These are phyloP conservation scores for Heliocybe sulcata DNA, from an alignment of 1,284 basidiomycete species.

Conservation along the genomic window DNA sequence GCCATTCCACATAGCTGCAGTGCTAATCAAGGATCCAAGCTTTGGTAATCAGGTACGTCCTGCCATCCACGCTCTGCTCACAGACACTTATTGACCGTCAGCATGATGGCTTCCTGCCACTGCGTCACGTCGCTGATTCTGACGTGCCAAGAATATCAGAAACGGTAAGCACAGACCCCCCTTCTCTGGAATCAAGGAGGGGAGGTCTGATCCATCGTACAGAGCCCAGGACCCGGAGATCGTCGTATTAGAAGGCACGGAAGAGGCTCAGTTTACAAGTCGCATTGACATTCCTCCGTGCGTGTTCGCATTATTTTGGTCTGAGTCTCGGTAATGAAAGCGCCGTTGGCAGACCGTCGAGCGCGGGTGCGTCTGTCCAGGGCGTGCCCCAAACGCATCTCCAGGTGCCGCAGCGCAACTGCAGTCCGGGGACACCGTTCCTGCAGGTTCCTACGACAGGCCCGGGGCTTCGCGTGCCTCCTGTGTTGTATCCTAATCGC, in stretches of 20 bases:
- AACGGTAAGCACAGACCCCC: not conserved
- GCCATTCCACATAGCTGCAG: not conserved
- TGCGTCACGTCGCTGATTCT: not conserved
- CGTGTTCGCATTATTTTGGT: not conserved
- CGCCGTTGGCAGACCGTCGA: not conserved
- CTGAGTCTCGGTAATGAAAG: not conserved
- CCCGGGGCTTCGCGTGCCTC: too few species aligned
- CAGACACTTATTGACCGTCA: not conserved
- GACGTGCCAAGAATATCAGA: not conserved
- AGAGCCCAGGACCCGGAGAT: too few species aligned
- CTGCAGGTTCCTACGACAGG: too few species aligned
- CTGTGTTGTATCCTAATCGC: too few species aligned
- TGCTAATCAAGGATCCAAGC: not conserved
- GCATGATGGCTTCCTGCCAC: constrained; percentile 1
- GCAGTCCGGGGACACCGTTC: too few species aligned
- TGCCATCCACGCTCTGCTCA: not conserved
- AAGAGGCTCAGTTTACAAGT: not conserved
- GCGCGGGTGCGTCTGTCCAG: not conserved
- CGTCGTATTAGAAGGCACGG: too few species aligned
- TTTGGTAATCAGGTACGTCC: not conserved
- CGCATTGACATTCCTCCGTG: not conserved
- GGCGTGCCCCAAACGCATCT: too few species aligned
- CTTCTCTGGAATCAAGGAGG: too few species aligned
- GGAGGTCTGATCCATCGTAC: not conserved
- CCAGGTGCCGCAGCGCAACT: too few species aligned